Base-by-base conservation (phyloP, 1,139 yeast genomes). In the Sugiyamaella xylanicola region DNA sequence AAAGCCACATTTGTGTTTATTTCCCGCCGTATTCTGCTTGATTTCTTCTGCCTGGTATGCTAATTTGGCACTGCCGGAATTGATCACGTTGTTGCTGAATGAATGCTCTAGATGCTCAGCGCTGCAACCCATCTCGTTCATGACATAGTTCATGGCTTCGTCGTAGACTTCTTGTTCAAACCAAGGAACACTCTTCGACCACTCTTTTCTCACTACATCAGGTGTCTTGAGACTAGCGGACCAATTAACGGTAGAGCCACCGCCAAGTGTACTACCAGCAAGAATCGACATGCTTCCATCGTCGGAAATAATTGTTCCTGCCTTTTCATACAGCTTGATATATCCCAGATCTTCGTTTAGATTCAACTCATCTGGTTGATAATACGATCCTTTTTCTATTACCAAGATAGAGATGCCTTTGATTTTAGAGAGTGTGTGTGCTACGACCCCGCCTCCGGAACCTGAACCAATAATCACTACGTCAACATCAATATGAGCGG, bases 181-280 rank as follows among this genome's bases (percentile, higher is more conserved):
- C 77, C 81, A 81, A 16, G 80, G 80, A 8, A 78, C 71, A 0
- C 81, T 82, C 55, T 45, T 53, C 45, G 76, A 79, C 85, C 85
- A 82, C 62, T 82, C 85, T 51, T 76, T 72, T 53, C 86, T 75
- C 4, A 82, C 82, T 57, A 74, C 74, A 63, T 77, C 79, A 1
- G 84, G 84, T 0, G 86, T 79, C 54, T 72, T 76, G 56, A 82
- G 65, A 59, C 81, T 74, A 8, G 86, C 85, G 13, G 82, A 77
- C 86, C 86, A 82, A 67, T 82, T 82, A 51, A 82, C 78, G 2
- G 86, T 81, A 4, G 83, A 72, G 3, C 86, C 86, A 9, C 86
- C 86, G 9, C 86, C 86, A 60, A 82, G 78, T 0, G 82, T 80
- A 1, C 83, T 63, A 1, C 86, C 86, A 0, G 86, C 84, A 51